Evolutionary conservation across 2,329 filamentous ascomycete genomes (phyloP), one percentile per base, ranked within the genome.

Genomic region (Calonectria fujianensis): DNA sequence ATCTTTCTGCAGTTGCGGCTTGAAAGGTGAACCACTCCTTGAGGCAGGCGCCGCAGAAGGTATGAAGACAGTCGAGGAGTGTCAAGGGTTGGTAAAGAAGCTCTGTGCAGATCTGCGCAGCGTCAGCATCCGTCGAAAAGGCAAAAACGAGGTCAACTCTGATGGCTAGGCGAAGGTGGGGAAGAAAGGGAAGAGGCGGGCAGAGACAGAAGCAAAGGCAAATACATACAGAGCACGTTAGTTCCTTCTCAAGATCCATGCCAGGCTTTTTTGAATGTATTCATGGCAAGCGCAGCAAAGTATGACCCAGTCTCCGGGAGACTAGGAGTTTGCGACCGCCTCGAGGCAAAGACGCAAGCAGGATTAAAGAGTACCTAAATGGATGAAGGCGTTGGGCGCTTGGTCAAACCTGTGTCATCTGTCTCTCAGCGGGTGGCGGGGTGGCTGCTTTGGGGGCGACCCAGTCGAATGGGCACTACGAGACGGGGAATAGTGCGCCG

Each of bases 1-100:
- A 85, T 73, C 85, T 86, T 76, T 90, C 90, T 54, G 90, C 90
- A 18, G 89, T 88, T 37, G 89, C 88, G 48, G 93, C 93, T 84
- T 98, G 95, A 85, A 93, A 97, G 76, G 89, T 88, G 84, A 98
- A 99, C 97, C 97, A 99, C 87, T 98, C 95, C 85, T 98, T 98
- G 74, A 98, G 85, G 83, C 97, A 99, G 50, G 95, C 94, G 77
- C 96, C 97, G 88, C 97, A 99, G 85, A 97, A 99, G 59, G 96
- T 98, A 86, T 98, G 96, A 57, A 98, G 91, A 84, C 96, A 98
- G 88, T 98, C 95, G 84, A 98, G 94, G 65, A 98, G 92, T 35
- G 96, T 98, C 77, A 98, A 90, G 41, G 96, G 96, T 84, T 97
- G 95, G 86, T 95, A 97, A 76, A 98, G 92, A 78, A 98, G 91